Conservation (phyloP, 164 flowering plant species). For the Aristolochia contorta region DNA sequence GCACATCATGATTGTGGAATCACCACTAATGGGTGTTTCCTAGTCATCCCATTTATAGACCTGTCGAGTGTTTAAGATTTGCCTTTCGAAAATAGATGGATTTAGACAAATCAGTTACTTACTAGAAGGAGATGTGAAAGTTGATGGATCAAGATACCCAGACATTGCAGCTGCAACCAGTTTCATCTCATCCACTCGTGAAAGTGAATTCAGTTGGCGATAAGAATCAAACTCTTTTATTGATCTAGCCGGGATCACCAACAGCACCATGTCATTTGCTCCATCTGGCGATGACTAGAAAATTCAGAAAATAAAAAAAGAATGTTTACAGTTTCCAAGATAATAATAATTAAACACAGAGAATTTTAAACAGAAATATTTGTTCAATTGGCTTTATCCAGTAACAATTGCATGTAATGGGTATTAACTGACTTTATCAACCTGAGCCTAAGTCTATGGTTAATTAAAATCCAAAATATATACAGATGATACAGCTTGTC, state of each 20-base stretch:
- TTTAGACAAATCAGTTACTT: conserved; percentile 14
- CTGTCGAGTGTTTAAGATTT: background rate
- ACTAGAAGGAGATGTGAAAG: conserved; percentile 50
- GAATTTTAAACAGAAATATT: background rate
- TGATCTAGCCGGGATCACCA: conserved; percentile 42
- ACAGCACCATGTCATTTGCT: background rate
- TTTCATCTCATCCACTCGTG: conserved; percentile 48
- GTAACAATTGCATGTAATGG: background rate
- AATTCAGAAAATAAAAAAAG: background rate
- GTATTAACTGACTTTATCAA: background rate
- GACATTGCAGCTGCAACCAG: conserved; percentile 52
- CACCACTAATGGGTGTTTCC: background rate
- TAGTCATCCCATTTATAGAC: too few relatives aligned
- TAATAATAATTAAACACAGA: background rate
- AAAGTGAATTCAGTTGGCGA: conserved; percentile 30
- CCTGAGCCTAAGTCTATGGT: too few relatives aligned
- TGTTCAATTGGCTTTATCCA: background rate
- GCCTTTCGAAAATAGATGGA: background rate
- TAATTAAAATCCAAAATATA: background rate
- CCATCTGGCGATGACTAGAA: conserved; percentile 30
- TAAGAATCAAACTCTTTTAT: conserved; percentile 18
- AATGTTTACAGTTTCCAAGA: background rate
- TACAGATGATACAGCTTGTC: background rate
- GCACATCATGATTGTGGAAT: background rate
- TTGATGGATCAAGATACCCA: conserved; percentile 55